These are phyloP conservation scores for Tulasnella sp. DNA, from an alignment of 768 basidiomycete genomes.

Conservation along the genomic window DNA sequence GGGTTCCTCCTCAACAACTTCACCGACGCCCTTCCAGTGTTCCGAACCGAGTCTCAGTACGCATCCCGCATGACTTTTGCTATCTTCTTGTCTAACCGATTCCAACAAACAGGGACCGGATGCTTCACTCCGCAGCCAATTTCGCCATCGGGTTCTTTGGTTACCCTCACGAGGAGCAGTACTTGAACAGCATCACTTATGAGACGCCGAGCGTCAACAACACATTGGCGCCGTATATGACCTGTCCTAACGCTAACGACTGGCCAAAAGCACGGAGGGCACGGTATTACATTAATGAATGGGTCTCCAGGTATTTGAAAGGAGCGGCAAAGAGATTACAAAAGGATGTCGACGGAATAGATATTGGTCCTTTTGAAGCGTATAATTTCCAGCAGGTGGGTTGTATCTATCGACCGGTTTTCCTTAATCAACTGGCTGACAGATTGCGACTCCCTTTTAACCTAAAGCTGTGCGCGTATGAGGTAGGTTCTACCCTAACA, in stretches of 20 bases:
- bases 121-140: conserved; percentile 42
- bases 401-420: background rate
- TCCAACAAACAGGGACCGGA: conserved; percentile 53
- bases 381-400: conserved; percentile 65
- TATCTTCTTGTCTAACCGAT: background rate
- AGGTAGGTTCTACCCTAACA: conserved; percentile 51
- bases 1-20: conserved; percentile 57
- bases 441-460: conserved; percentile 15
- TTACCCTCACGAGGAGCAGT: conserved; percentile 35
- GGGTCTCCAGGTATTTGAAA: conserved; percentile 69
- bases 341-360: conserved; percentile 54
- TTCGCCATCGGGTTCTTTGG: conserved; percentile 44
- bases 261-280: conserved; percentile 54
- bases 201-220: conserved; percentile 54
- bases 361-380: conserved; percentile 61
- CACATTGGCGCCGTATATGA: conserved; percentile 80
- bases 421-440: background rate
- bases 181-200: conserved; percentile 37
- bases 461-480: conserved; percentile 65
- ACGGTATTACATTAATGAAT: conserved; percentile 52
- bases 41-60: conserved; percentile 39
- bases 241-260: conserved; percentile 62
- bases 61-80: background rate
- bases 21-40: conserved; percentile 38
- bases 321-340: conserved; percentile 60